Conservation (phyloP, 2,329 filamentous ascomycete species). For the Neoscytalidium dimidiatum region DNA sequence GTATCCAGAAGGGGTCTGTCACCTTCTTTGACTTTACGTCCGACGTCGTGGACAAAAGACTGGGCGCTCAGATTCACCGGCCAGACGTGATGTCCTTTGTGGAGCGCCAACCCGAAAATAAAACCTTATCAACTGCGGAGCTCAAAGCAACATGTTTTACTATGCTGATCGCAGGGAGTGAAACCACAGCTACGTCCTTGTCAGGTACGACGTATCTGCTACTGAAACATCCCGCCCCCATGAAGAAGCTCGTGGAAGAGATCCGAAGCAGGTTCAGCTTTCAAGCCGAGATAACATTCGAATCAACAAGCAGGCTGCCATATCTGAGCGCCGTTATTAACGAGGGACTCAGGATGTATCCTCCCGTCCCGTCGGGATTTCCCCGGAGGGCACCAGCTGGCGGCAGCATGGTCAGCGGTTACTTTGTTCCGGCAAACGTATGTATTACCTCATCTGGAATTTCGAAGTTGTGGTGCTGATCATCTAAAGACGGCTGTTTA, state of each 20-base stretch:
- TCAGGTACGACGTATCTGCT: constrained; percentile 35
- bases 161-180: constrained; percentile 33
- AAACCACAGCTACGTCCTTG: constrained; percentile 36
- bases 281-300: constrained; percentile 35
- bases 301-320: constrained; percentile 29
- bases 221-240: constrained; percentile 29
- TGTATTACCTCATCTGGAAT: constrained; percentile 20
- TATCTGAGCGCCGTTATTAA: constrained; percentile 50
- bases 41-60: background rate
- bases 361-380: constrained; percentile 46
- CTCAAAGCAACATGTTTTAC: constrained; percentile 15
- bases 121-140: background rate
- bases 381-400: constrained; percentile 37
- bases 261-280: constrained; percentile 29
- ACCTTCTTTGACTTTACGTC: constrained; percentile 29
- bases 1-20: background rate
- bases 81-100: background rate
- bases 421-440: constrained; percentile 36
- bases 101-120: background rate
- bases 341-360: constrained; percentile 49
- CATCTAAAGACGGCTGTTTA: constrained; percentile 28
- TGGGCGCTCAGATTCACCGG: background rate
- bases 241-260: constrained; percentile 29
- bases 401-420: constrained; percentile 40
- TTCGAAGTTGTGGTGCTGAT: constrained; percentile 25